Evolutionary conservation across 345 rosid species (phyloP).

Genomic region (Rhodomyrtus tomentosa): DNA sequence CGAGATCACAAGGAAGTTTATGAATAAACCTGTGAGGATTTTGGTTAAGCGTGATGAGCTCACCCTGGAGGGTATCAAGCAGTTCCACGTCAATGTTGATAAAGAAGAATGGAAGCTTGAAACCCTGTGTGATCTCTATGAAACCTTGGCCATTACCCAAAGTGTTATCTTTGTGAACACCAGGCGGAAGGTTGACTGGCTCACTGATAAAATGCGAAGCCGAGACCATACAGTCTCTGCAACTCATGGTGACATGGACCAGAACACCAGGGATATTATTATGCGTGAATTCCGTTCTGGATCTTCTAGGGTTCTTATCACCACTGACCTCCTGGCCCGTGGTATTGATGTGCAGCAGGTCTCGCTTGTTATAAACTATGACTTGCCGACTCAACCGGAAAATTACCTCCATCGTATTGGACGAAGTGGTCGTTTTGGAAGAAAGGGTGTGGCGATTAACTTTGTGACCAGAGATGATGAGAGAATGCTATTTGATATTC

Average conservation of each 20-base stretch:
- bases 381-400: constrained; percentile 42
- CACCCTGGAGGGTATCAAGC: constrained; percentile 90
- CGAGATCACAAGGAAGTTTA: constrained; percentile 86
- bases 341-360: constrained; percentile 49
- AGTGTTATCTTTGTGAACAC: constrained; percentile 92
- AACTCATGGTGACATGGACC: constrained; percentile 69
- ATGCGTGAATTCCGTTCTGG: constrained; percentile 45
- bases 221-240: constrained; percentile 93
- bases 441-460: constrained; percentile 42
- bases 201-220: constrained; percentile 72
- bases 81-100: constrained; percentile 69
- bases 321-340: constrained; percentile 39
- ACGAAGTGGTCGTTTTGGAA: constrained; percentile 39
- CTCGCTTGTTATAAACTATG: constrained; percentile 41
- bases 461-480: constrained; percentile 31
- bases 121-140: constrained; percentile 76
- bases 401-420: constrained; percentile 48
- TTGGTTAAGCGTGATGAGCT: constrained; percentile 88
- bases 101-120: constrained; percentile 91
- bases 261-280: constrained; percentile 41
- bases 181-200: constrained; percentile 90
- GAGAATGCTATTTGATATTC: constrained; percentile 40
- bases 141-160: constrained; percentile 83
- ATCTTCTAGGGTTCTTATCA: constrained; percentile 40
- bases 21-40: constrained; percentile 87